Evolutionary conservation across 331 rosid species (phyloP), one percentile per base, ranked within the genome.

Genomic region (Quercus tomentella): DNA sequence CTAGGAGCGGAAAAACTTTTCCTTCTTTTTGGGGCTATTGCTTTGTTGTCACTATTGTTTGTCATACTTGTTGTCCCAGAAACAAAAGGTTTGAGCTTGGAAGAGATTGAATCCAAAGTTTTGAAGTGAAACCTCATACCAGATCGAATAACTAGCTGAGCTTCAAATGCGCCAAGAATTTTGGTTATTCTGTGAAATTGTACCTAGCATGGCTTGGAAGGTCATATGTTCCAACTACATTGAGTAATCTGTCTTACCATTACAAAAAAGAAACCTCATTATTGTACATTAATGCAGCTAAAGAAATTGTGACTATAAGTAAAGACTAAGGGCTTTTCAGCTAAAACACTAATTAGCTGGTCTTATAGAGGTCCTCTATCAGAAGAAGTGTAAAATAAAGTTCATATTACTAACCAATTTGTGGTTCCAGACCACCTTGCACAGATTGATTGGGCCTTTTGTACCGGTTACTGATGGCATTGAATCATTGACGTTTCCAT

Each of bases 1-100:
- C 93, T 95, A 25, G 99, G 99, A 81, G 96, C 97, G 67, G 98
- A 91, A 28, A 95, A 95, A 84, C 97, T 95, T 52, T 95, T 95
- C 87, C 92, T 93, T 77, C 93, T 95, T 56, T 95, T 95, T 21
- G 99, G 92, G 33, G 98, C 87, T 56, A 87, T 95, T 78, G 87
- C 97, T 70, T 71, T 95, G 85, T 17, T 88, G 56, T 80, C 98
- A 51, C 97, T 95, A 81, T 72, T 91, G 84, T 95, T 95, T 74
- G 79, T 90, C 25, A 51, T 87, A 55, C 81, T 80, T 74, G 54
- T 79, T 74, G 94, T 95, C 58, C 99, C 96, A 0, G 99, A 95
- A 89, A 95, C 99, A 85, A 91, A 95, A 86, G 99, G 98, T 70
- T 83, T 95, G 88, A 95, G 93, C 83, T 81, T 93, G 87, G 99